phyloP scores from a whole-genome alignment of 2,329 filamentous ascomycete species.

The Aspergillus sp. region DNA sequence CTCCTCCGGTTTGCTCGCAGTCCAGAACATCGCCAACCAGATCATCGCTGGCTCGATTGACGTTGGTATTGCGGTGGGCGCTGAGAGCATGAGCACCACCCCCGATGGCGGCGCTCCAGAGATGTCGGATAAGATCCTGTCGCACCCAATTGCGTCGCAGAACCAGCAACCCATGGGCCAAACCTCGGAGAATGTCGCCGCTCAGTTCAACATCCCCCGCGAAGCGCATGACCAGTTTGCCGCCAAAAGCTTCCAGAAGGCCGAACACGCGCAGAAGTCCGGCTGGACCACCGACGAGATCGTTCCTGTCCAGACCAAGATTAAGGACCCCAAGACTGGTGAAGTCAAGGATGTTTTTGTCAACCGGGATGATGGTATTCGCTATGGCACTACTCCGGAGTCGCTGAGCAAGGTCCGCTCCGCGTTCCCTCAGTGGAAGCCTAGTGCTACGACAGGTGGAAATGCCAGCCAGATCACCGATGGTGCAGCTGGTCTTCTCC shows the following conservation, averaged over 20 bases:
- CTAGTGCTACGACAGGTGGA: slow-evolving; percentile 82
- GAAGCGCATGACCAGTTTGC: slow-evolving; percentile 75
- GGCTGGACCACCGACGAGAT: slow-evolving; percentile 88
- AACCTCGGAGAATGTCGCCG: slow-evolving; percentile 86
- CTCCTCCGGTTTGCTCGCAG: slow-evolving; percentile 80
- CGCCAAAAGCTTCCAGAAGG: slow-evolving; percentile 78
- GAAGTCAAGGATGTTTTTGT: slow-evolving; percentile 74
- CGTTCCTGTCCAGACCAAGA: slow-evolving; percentile 70
- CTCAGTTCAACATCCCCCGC: slow-evolving; percentile 64
- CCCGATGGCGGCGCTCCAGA: slow-evolving; percentile 76
- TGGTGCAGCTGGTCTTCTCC: slow-evolving; percentile 79
- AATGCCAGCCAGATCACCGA: slow-evolving; percentile 91
- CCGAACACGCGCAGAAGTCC: slow-evolving; percentile 67
- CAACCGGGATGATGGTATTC: slow-evolving; percentile 73
- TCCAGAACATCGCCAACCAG: slow-evolving; percentile 85
- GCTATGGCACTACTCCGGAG: slow-evolving; percentile 74
- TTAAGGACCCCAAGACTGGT: slow-evolving; percentile 79
- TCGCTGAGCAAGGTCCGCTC: slow-evolving; percentile 75
- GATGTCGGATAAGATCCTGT: slow-evolving; percentile 73
- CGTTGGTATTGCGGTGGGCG: slow-evolving; percentile 79
- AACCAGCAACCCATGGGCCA: slow-evolving; percentile 93
- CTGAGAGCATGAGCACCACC: slow-evolving; percentile 86
- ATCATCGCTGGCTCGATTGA: slow-evolving; percentile 87
- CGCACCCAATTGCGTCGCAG: slow-evolving; percentile 69
- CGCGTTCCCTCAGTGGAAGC: slow-evolving; percentile 67